Percentiles rank a stretch among this genome's conserved stretches.
Conservation (phyloP, 371 early-diverging fungal species). For the Conidiobolus incongruus region DNA sequence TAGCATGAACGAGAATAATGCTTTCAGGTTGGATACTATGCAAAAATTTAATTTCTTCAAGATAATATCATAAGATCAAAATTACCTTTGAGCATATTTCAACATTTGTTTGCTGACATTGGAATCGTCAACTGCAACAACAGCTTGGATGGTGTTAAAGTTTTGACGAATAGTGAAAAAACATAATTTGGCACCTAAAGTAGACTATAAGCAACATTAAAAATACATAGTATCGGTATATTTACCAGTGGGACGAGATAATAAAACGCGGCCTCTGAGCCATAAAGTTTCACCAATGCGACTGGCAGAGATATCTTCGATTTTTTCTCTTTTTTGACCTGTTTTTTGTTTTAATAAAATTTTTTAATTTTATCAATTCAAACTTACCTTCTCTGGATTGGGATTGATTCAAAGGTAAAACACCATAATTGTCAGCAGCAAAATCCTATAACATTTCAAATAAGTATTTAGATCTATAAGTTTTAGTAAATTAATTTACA, state of each 20-base stretch:
- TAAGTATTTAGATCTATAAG: too few species aligned
- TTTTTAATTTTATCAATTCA: too few species aligned
- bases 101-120: constrained; percentile 86
- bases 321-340: constrained; percentile 29
- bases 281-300: constrained; percentile 52
- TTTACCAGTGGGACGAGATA: constrained; percentile 60
- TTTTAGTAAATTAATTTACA: too few species aligned
- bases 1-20: constrained; percentile 65
- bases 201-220: background rate
- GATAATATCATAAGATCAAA: too few species aligned
- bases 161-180: constrained; percentile 85
- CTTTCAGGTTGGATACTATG: constrained; percentile 66
- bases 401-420: constrained; percentile 70
- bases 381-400: too few species aligned
- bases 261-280: constrained; percentile 79
- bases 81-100: constrained; percentile 56
- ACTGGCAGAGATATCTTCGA: constrained; percentile 25
- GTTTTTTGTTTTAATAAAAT: too few species aligned
- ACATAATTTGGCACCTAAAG: constrained; percentile 51
- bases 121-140: constrained; percentile 39
- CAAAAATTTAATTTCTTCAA: background rate
- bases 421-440: constrained; percentile 69
- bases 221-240: background rate
- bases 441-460: too few species aligned
- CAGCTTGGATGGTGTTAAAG: constrained; percentile 70